phyloP scores from a whole-genome alignment of 2,329 filamentous ascomycete species.

The Claviceps spartinae region DNA sequence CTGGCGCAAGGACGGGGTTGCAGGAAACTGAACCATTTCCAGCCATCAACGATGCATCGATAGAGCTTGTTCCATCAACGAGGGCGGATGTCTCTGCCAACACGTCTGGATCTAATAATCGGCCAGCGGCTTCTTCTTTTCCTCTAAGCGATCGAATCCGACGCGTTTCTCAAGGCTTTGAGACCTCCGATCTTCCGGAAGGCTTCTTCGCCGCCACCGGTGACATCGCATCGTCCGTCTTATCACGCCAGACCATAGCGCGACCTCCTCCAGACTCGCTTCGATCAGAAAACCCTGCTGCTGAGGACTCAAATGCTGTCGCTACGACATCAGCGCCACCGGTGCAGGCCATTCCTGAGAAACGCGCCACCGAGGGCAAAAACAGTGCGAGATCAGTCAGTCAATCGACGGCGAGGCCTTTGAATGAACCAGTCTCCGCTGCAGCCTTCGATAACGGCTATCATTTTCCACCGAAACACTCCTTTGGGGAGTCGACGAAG shows the following conservation, averaged over 20 bases:
- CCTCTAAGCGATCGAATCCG: slow-evolving; percentile 19
- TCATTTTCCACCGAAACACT: slow-evolving; percentile 48
- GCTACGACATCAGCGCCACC: neutral
- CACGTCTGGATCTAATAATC: slow-evolving; percentile 11
- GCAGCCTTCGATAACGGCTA: slow-evolving; percentile 48
- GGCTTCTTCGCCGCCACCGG: slow-evolving; percentile 36
- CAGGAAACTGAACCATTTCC: slow-evolving; percentile 15
- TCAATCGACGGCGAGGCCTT: slow-evolving; percentile 9
- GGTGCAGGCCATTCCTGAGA: slow-evolving; percentile 1
- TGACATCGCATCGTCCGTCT: slow-evolving; percentile 28
- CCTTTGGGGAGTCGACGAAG: slow-evolving; percentile 43
- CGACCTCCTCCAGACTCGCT: slow-evolving; percentile 9
- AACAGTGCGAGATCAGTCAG: slow-evolving; percentile 8
- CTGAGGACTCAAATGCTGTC: neutral
- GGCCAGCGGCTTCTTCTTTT: slow-evolving; percentile 18
- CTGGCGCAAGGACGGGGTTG: slow-evolving; percentile 1
- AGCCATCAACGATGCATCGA: slow-evolving; percentile 8
- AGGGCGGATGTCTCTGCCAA: slow-evolving; percentile 1
- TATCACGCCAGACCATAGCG: slow-evolving; percentile 13
- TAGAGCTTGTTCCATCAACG: neutral
- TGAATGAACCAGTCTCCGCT: slow-evolving; percentile 16
- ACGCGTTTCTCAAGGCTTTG: slow-evolving; percentile 24
- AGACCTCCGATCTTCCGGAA: slow-evolving; percentile 30
- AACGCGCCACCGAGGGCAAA: slow-evolving; percentile 1
- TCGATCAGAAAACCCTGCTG: slow-evolving; percentile 7